phyloP scores from a whole-genome alignment of 805 yeast species.

The Priceomyces carsonii region DNA sequence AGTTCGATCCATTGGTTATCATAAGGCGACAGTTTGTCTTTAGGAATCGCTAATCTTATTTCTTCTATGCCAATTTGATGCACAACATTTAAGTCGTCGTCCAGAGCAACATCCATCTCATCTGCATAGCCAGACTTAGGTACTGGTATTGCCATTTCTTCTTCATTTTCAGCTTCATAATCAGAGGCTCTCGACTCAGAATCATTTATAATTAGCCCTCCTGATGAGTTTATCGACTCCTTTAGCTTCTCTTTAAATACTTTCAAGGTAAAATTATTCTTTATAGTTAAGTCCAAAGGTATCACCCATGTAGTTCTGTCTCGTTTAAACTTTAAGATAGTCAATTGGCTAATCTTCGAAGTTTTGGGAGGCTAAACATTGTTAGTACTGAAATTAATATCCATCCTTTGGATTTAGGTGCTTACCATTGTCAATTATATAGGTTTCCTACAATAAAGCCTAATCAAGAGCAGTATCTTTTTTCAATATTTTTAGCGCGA shows the following conservation, averaged over 20 bases:
- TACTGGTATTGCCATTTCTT: constrained; percentile 31
- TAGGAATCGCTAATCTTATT: constrained; percentile 43
- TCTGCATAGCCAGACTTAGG: constrained; percentile 39
- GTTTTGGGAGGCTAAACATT: constrained; percentile 24
- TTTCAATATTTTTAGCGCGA: neutral
- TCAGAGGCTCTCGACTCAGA: constrained; percentile 19
- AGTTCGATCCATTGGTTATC: constrained; percentile 37
- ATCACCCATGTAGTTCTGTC: constrained; percentile 30
- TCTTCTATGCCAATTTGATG: constrained; percentile 16
- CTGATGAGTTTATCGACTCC: constrained; percentile 44
- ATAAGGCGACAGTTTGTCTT: constrained; percentile 35
- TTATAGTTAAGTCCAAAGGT: constrained; percentile 21
- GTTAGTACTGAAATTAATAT: too few relatives aligned
- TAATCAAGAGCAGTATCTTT: too few relatives aligned
- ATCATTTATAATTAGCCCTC: constrained; percentile 43
- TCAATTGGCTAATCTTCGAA: constrained; percentile 12
- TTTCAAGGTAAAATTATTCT: constrained; percentile 17
- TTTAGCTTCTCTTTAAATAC: constrained; percentile 26
- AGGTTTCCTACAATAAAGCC: too few relatives aligned
- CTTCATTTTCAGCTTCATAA: constrained; percentile 17
- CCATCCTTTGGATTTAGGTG: too few relatives aligned
- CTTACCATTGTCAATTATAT: too few relatives aligned
- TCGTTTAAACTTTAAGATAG: constrained; percentile 39
- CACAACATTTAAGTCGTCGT: constrained; percentile 8
- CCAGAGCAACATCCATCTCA: constrained; percentile 5